Evolutionary conservation across 345 rosid species (phyloP), one percentile per base, ranked within the genome.

Genomic region (Eucalyptus polyanthemos): DNA sequence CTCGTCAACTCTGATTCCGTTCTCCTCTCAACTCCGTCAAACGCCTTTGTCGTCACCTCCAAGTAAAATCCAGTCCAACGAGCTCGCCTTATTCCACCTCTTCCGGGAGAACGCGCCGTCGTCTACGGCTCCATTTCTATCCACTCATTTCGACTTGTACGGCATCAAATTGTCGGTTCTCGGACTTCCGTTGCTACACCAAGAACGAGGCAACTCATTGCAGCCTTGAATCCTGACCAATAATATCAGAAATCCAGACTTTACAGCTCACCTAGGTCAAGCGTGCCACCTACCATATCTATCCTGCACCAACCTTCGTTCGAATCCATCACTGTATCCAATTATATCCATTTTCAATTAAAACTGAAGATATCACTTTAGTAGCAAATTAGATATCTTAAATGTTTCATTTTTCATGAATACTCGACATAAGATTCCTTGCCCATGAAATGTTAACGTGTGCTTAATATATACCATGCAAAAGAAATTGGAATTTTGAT

Each of bases 371-470:
- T 27, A 14, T n/a, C 29, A 5, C 6, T 67, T 67, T 15, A 15
- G 9, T 15, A 67, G 11, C 37, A n/a, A 67, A 67, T 67, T 67
- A n/a, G 22, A 67, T 14, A 67, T 62, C 19, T 67, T 67, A n/a
- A 1, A 0, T n/a, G 21, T 67, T n/a, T 62, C 17, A 14, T 62
- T 9, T 62, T 62, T 62, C 10, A 2, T 7, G 19, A 14, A 62
- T 62, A 62, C 37, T 29, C 34, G 9, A 62, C 8, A 9, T 29
- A 62, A 29, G 3, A 62, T 62, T 62, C 76, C 40, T 4, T 67
- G 19, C 0, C 21, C 76, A 5, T n/a, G 40, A n/a, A 5, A 14
- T 25, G 3, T 3, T 65, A n/a, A 14, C 11, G 9, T 3, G 11
- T 65, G 76, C 40, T 65, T n/a, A 65, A 29, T 14, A 65, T n/a